Conservation (phyloP, 108 stramenopile genomes). For the Ochromonas danica region DNA sequence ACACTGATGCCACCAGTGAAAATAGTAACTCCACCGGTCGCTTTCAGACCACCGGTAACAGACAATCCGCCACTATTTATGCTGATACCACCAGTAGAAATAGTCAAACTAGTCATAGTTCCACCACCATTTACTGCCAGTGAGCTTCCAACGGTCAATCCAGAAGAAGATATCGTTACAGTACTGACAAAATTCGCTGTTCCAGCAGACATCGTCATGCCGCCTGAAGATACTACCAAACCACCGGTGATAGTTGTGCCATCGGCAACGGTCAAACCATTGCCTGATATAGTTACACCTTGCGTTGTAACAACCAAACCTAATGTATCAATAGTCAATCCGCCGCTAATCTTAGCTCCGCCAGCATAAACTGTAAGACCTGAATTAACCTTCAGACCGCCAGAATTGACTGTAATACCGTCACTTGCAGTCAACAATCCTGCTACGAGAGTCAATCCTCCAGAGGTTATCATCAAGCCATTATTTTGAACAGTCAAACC, state of each 20-base stretch:
- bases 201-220: not conserved
- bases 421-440: not conserved
- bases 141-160: not conserved
- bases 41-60: not conserved
- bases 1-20: no score
- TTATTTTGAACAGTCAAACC: slow-evolving; percentile 18
- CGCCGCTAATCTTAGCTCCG: not conserved
- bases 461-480: slow-evolving; percentile 8
- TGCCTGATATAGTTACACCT: not conserved
- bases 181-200: no score
- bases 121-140: not conserved
- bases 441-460: slow-evolving; percentile 22
- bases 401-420: slow-evolving; percentile 3
- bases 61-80: not conserved
- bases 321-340: not conserved
- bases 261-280: slow-evolving; percentile 3
- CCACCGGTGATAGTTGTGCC: slow-evolving; percentile 21
- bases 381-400: not conserved
- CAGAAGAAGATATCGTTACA: not conserved
- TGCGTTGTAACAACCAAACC: not conserved
- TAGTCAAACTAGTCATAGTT: not conserved
- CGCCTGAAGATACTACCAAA: not conserved
- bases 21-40: not conserved
- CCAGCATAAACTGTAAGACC: no score
- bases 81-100: not conserved